phyloP scores from a whole-genome alignment of 75 land plant genomes.

The Sequoiadendron giganteum region DNA sequence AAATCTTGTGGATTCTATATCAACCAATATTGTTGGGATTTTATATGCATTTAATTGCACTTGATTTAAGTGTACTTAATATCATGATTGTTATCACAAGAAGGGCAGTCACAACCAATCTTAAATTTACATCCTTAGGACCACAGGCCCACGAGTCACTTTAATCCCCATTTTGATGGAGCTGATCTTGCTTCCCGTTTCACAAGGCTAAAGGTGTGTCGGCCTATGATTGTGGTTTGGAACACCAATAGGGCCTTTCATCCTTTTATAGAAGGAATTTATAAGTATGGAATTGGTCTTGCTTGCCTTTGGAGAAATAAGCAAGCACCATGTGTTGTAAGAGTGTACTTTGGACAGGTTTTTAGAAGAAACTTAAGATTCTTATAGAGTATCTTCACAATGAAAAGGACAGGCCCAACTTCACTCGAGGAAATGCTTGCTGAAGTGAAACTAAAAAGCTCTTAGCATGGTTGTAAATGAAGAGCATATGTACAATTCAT shows the following conservation, averaged over 20 bases:
- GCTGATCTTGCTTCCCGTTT: not conserved
- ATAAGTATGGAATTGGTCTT: slow-evolving; percentile 18
- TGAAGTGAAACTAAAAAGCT: not conserved
- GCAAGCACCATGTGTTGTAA: too few relatives aligned
- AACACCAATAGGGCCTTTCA: slow-evolving; percentile 31
- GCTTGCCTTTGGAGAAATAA: slow-evolving; percentile 11
- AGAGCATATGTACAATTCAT: slow-evolving; percentile 20
- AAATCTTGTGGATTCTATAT: too few relatives aligned
- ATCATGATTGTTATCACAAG: too few relatives aligned
- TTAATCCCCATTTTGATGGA: too few relatives aligned
- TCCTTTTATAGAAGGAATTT: slow-evolving; percentile 26
- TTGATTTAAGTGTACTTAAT: too few relatives aligned
- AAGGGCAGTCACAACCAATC: too few relatives aligned
- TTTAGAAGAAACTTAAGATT: slow-evolving; percentile 3
- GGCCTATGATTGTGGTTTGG: slow-evolving; percentile 22
- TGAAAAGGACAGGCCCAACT: not conserved
- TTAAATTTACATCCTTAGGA: too few relatives aligned
- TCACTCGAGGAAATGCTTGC: not conserved
- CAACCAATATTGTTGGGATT: too few relatives aligned
- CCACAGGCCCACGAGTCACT: too few relatives aligned
- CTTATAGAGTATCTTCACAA: not conserved
- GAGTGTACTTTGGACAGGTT: not conserved
- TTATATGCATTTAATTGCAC: too few relatives aligned
- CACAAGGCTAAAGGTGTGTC: not conserved
- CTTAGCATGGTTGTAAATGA: slow-evolving; percentile 14